These are phyloP conservation scores for Malassezia japonica DNA, from an alignment of 1,284 basidiomycete species.

Conservation along the genomic window DNA sequence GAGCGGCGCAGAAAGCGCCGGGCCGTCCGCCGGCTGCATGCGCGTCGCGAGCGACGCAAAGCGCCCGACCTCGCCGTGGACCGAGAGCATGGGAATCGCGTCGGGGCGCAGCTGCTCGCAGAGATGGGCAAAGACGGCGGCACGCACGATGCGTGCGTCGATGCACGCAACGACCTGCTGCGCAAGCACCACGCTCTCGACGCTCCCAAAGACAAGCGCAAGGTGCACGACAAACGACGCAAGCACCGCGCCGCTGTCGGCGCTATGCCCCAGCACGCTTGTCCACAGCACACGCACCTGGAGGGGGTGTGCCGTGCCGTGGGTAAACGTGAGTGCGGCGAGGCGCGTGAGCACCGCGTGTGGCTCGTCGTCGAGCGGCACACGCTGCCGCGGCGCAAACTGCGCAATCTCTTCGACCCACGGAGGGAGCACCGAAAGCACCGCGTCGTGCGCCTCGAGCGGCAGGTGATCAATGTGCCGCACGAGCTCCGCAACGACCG, in stretches of 20 bases:
- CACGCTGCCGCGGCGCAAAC: neutral
- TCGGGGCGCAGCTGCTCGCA: neutral
- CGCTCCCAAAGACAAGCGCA: conserved; percentile 1
- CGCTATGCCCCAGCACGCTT: neutral
- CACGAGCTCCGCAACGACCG: conserved; percentile 1
- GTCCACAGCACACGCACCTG: conserved; percentile 68
- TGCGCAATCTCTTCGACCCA: neutral
- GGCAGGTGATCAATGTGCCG: conserved; percentile 5
- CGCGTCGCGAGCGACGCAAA: neutral
- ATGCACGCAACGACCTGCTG: conserved; percentile 1
- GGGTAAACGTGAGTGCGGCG: conserved; percentile 67
- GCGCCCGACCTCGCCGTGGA: neutral
- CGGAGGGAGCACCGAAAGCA: conserved; percentile 4
- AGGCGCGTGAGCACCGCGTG: conserved; percentile 61
- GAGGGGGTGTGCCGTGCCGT: conserved; percentile 64
- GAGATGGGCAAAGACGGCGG: neutral
- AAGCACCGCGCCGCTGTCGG: neutral
- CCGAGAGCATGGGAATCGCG: neutral
- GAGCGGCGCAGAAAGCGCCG: conserved; percentile 1
- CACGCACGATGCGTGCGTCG: neutral
- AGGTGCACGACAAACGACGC: neutral
- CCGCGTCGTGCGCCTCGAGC: neutral
- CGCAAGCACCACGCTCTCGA: conserved; percentile 2
- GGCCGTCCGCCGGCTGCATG: neutral
- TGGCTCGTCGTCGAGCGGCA: neutral